Percentiles rank a stretch among this genome's conserved stretches.
Conservation (phyloP, 176 grass and related monocot genomes). For the Aechmea fasciata region DNA sequence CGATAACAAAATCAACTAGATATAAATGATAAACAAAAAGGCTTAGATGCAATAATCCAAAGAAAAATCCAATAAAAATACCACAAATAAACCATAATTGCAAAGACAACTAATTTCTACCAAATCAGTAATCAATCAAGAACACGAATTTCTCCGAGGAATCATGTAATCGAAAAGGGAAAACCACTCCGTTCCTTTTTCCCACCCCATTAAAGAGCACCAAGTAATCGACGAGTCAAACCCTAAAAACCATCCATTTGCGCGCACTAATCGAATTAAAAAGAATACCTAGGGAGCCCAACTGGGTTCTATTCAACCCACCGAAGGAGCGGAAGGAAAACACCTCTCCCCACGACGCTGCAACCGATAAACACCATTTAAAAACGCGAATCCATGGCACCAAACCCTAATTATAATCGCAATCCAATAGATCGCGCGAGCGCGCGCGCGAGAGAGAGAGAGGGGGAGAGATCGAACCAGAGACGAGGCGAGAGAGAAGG, state of each 20-base stretch:
- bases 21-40: no score
- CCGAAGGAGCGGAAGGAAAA: neutral
- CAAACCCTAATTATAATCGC: no score
- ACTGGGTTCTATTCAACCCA: neutral
- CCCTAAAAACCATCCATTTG: neutral
- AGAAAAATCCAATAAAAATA: no score
- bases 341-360: neutral
- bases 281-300: neutral
- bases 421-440: no score
- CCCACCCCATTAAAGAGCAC: neutral
- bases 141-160: no score
- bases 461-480: neutral
- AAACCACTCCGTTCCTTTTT: no score
- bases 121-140: no score
- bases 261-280: neutral
- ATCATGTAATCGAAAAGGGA: no score
- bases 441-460: neutral
- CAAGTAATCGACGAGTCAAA: neutral
- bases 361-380: neutral
- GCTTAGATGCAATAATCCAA: no score
- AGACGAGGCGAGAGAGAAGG: neutral
- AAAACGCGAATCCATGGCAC: neutral
- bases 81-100: no score
- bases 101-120: no score
- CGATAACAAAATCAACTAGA: no score